These are phyloP conservation scores for Geranium rotundifolium DNA, from an alignment of 345 rosid genomes.

Conservation along the genomic window DNA sequence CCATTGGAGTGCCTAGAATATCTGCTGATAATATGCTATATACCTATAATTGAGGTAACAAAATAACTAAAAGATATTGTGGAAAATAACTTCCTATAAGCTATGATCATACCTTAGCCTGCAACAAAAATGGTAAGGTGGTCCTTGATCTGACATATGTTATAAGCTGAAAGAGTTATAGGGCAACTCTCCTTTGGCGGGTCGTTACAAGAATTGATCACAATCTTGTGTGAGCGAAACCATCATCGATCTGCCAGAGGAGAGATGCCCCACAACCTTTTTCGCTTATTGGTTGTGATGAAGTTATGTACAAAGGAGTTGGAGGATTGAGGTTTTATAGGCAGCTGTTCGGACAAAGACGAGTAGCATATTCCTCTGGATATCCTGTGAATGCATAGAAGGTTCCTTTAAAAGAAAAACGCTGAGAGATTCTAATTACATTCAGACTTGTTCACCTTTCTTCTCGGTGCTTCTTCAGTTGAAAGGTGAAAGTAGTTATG, in stretches of 20 bases:
- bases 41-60: no score
- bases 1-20: no score
- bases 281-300: slow-evolving; percentile 28
- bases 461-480: no score
- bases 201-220: slow-evolving; percentile 6
- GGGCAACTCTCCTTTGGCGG: slow-evolving; percentile 99
- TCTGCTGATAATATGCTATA: no score
- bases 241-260: slow-evolving; percentile 39
- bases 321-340: background rate
- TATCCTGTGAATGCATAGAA: slow-evolving; percentile 24
- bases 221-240: background rate
- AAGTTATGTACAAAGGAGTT: background rate
- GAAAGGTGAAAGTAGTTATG: no score
- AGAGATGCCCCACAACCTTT: slow-evolving; percentile 49
- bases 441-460: no score
- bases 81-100: no score
- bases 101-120: no score
- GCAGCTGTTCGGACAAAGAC: background rate
- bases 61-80: no score
- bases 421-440: no score
- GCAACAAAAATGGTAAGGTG: background rate
- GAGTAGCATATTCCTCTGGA: slow-evolving; percentile 23
- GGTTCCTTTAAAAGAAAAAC: no score
- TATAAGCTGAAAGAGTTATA: slow-evolving; percentile 46
- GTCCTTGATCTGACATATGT: background rate